Conservation (phyloP, 108 stramenopile genomes). For the Seminavis robusta region DNA sequence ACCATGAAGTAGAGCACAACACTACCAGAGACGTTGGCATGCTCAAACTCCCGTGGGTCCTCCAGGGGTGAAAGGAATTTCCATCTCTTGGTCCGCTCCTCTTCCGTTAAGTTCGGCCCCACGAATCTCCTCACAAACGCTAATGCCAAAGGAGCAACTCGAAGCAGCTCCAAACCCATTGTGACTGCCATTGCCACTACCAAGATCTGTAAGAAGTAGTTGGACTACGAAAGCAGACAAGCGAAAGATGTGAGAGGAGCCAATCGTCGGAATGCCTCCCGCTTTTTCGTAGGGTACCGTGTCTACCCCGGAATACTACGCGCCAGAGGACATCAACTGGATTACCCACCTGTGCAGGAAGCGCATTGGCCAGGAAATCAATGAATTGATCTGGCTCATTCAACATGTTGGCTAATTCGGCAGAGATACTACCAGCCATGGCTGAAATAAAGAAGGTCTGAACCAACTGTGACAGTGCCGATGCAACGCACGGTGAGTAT, state of each 20-base stretch:
- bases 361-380: slow-evolving; percentile 38
- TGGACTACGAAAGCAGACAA: no score
- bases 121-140: slow-evolving; percentile 28
- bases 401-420: slow-evolving; percentile 35
- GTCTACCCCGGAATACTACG: no score
- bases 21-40: no score
- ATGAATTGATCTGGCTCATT: slow-evolving; percentile 25
- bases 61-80: slow-evolving; percentile 28
- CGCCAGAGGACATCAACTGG: no score
- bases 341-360: slow-evolving; percentile 54
- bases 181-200: slow-evolving; percentile 33
- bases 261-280: no score
- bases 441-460: slow-evolving; percentile 74
- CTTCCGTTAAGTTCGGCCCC: slow-evolving; percentile 46
- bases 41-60: slow-evolving; percentile 37
- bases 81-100: slow-evolving; percentile 50
- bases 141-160: slow-evolving; percentile 24
- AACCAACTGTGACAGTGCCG: slow-evolving; percentile 33
- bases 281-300: no score
- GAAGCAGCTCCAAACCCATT: slow-evolving; percentile 32
- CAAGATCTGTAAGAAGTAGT: slow-evolving; percentile 53
- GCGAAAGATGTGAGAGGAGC: no score
- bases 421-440: slow-evolving; percentile 52
- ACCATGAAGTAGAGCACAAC: slow-evolving; percentile 45
- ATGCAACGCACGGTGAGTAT: neutral